Evolutionary conservation across 176 grass and related monocot genomes (phyloP).

Genomic region (Oryza rufipogon): DNA sequence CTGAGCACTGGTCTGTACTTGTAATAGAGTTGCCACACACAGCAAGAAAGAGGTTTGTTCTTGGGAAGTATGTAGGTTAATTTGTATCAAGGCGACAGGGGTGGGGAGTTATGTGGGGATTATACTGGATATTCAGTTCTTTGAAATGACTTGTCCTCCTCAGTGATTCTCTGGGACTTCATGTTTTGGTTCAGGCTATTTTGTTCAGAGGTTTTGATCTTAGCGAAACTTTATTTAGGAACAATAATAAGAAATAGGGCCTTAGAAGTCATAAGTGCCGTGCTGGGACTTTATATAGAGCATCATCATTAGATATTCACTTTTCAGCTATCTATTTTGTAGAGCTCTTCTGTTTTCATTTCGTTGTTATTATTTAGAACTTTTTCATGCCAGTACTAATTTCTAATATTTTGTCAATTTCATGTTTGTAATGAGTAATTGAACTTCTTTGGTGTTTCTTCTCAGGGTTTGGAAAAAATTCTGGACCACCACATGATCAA

Average conservation of each 20-base stretch:
- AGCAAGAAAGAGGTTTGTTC: background rate
- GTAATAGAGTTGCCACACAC: background rate
- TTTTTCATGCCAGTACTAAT: background rate
- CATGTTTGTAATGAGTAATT: slow-evolving; percentile 29
- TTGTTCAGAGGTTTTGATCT: slow-evolving; percentile 6
- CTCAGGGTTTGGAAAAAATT: slow-evolving; percentile 85
- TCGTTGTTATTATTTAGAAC: background rate
- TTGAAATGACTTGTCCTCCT: background rate
- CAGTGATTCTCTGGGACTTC: slow-evolving; percentile 4
- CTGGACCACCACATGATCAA: slow-evolving; percentile 76
- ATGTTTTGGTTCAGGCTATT: background rate
- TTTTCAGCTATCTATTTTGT: slow-evolving; percentile 12
- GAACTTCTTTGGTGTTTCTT: slow-evolving; percentile 25
- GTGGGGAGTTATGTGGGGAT: background rate
- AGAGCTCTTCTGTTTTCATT: background rate
- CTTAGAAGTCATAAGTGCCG: background rate
- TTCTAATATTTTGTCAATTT: slow-evolving; percentile 1
- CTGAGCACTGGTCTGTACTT: background rate
- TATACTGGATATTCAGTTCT: slow-evolving; percentile 1
- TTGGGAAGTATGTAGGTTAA: background rate
- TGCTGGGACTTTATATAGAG: slow-evolving; percentile 4
- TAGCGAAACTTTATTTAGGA: slow-evolving; percentile 28
- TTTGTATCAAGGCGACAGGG: background rate
- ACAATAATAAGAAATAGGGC: background rate
- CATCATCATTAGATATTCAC: slow-evolving; percentile 19